Base-by-base conservation (phyloP, 2,329 filamentous ascomycete genomes). In the Pseudocercospora vitis region DNA sequence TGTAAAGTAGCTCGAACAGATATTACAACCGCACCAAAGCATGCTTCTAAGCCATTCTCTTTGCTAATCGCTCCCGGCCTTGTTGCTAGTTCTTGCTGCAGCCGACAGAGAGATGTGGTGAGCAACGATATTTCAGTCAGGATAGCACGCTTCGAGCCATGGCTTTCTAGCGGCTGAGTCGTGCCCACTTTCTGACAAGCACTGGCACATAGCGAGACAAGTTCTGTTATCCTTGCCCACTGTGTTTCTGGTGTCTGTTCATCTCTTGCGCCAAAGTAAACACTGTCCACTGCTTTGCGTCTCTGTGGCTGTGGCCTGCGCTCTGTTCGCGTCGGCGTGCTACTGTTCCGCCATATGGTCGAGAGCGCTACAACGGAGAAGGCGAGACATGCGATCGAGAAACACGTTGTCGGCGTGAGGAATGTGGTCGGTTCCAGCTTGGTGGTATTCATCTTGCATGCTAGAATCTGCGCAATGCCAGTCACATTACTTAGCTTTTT, bases 351-450 rank as follows among this genome's bases (percentile, higher is more conserved):
- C 61, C 61, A 61, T 11, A 61, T 48, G 7, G 58, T 57, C 7
- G 63, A 57, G 3, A 64, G 50, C 3, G 63, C 63, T 2, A 66
- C 48, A 14, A 62, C 40, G 5, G 63, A 65, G 40, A 66, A 63
- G 8, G 61, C 58, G 16, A 61, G 54, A 33, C 63, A 66, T 4
- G 63, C 63, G 11, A 65, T 48, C 7, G 56, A 57, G 51, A 64
- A 65, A 47, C 52, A 64, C 26, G 59, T 63, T 9, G 59, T 57
- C 19, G 63, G 62, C 29, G 56, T 54, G 45, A 65, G 50, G 55
- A 61, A 54, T 23, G 52, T 33, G 32, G 29, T 37, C 3, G 48
- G 11, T 18, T 55, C 53, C 32, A 44, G 16, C 35, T 44, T 50
- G 7, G 29, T 48, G 33, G 12, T 47, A 46, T 26, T 57, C 45